A percentile compares a stretch with the other conserved stretches of the same genome.
phyloP scores from a whole-genome alignment of 192 early-diverging fungal genomes.

The Coemansia sp. region DNA sequence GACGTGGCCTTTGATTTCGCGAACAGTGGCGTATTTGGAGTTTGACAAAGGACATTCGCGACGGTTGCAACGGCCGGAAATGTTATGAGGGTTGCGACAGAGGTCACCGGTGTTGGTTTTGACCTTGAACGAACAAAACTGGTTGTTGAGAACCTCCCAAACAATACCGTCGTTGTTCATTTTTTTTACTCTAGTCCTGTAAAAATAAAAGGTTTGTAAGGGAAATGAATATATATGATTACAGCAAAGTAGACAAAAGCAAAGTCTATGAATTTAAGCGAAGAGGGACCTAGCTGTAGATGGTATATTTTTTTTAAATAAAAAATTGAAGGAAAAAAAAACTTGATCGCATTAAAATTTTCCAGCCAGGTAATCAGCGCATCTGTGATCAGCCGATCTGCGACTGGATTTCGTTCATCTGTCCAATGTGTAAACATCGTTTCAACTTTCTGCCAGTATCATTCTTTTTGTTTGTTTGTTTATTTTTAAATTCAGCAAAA shows the following conservation, averaged over 20 bases:
- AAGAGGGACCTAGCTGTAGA: no score
- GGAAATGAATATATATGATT: neutral
- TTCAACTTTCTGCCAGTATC: no score
- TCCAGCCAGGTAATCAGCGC: neutral
- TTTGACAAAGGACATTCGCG: constrained; percentile 96
- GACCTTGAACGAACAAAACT: constrained; percentile 99
- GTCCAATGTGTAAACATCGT: no score
- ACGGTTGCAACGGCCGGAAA: constrained; percentile 93
- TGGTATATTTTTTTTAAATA: neutral
- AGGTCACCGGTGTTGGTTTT: constrained; percentile 89
- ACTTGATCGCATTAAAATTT: neutral
- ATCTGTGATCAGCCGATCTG: neutral
- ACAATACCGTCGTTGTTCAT: constrained; percentile 78
- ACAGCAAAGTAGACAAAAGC: neutral
- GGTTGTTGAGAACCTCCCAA: constrained; percentile 94
- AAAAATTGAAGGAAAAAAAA: neutral
- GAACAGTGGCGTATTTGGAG: constrained; percentile 90
- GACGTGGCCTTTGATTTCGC: constrained; percentile 77
- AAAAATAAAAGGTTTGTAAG: neutral
- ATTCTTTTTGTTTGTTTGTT: constrained; percentile 3
- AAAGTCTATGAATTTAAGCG: no score
- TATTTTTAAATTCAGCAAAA: constrained; percentile 13
- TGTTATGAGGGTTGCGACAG: constrained; percentile 95
- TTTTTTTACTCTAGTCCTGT: no score
- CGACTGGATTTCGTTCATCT: no score